Evolutionary conservation across 2,329 filamentous ascomycete species (phyloP), one percentile per base, ranked within the genome.

Genomic region (Penicillium sp.): DNA sequence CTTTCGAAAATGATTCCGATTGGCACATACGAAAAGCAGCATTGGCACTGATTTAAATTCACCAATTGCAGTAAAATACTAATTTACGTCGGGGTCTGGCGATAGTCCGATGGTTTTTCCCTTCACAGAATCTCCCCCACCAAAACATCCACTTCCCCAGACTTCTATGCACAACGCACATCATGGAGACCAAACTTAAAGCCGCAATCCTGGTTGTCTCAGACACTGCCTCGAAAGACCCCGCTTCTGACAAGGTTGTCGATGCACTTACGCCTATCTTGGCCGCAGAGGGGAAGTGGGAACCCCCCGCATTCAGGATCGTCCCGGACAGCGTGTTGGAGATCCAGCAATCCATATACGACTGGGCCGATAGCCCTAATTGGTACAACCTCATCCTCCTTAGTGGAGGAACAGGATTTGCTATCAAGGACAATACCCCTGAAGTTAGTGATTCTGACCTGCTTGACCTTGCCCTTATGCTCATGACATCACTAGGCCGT

Each of bases 361-460:
- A 79, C 12, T 97, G 91, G 90, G 81, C 89, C 0, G 92, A 96
- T 73, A 67, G 70, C n/a, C 76, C 81, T 12, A 74, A 82, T 6
- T 81, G 82, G 48, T 74, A 80, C 4, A 93, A 96, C 74, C 77
- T 97, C 57, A 84, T 99, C 59, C 75, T 97, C 47, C 93, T 92
- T 0, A 96, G 91, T 7, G 94, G 94, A 23, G 94, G 94, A 2
- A 99, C 94, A 1, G 94, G 94, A 0, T 99, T 99, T 75, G 89
- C 94, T 8, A 81, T 86, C 12, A 85, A 88, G 55, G 94, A 99
- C 78, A 81, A 84, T 42, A 99, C 94, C 0, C 94, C 94, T 2
- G 94, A 97, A 83, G 91, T 93, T 73, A 63, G 77, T 72, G 47
- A 55, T 53, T 31, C 45, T 19, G n/a, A 21, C 19, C 13, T 39